These are phyloP conservation scores for Escallonia rubra DNA, from an alignment of 129 eudicot species.

Conservation along the genomic window DNA sequence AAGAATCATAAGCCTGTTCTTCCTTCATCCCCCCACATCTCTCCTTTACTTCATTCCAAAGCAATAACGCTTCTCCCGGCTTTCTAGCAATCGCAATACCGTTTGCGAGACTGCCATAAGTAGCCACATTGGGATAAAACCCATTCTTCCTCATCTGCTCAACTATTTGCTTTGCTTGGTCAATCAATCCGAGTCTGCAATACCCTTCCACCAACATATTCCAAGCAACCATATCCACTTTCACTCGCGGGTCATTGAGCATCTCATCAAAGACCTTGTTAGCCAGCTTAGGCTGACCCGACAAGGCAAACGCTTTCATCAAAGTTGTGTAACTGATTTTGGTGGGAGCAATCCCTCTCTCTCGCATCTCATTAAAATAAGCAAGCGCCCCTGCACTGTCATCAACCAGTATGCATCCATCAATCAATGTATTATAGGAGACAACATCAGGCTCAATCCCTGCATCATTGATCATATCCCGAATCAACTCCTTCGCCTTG, in stretches of 20 bases:
- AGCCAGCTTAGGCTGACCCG: conserved; percentile 89
- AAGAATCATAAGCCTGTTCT: conserved; percentile 20
- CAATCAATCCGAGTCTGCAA: conserved; percentile 62
- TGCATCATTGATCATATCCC: conserved; percentile 50
- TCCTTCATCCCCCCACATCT: conserved; percentile 47
- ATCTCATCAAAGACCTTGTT: conserved; percentile 77
- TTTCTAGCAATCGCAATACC: conserved; percentile 85
- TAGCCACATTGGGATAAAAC: conserved; percentile 73
- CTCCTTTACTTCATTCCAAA: conserved; percentile 94
- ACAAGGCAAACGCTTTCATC: conserved; percentile 92
- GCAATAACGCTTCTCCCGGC: conserved; percentile 87
- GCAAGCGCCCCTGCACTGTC: conserved; percentile 86
- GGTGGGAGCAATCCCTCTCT: conserved; percentile 83
- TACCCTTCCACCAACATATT: conserved; percentile 90
- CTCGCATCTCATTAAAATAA: conserved; percentile 92
- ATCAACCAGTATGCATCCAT: conserved; percentile 83
- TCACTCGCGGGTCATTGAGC: conserved; percentile 88
- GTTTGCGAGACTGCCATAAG: conserved; percentile 88
- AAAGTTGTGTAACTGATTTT: conserved; percentile 93
- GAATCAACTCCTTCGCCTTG: conserved; percentile 57
- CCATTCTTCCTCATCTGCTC: conserved; percentile 72
- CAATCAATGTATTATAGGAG: conserved; percentile 80
- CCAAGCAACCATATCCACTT: conserved; percentile 92
- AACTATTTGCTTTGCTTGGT: conserved; percentile 60
- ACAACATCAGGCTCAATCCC: conserved; percentile 88